These are phyloP conservation scores for bread wheat (Triticum aestivum) DNA, from an alignment of 176 grass and related monocot genomes.

Conservation along the genomic window DNA sequence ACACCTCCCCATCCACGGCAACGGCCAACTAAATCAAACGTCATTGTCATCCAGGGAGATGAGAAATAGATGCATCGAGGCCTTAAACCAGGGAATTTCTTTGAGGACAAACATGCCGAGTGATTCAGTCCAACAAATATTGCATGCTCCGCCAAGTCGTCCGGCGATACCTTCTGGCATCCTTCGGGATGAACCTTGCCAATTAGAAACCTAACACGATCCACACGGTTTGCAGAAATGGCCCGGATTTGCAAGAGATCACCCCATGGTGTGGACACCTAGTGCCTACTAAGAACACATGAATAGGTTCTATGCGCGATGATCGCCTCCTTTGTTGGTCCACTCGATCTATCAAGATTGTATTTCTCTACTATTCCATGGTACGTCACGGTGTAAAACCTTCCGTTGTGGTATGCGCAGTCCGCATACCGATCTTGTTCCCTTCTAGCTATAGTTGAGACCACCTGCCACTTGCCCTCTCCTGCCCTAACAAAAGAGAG, in stretches of 20 bases:
- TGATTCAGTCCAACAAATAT: constrained; percentile 24
- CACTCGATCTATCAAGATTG: background rate
- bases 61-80: constrained; percentile 15
- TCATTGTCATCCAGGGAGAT: background rate
- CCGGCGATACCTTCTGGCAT: background rate
- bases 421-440: background rate
- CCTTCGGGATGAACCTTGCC: background rate
- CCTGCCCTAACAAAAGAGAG: constrained; percentile 16
- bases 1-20: background rate
- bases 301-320: background rate
- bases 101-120: background rate
- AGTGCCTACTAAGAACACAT: background rate
- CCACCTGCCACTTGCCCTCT: background rate
- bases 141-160: background rate
- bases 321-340: background rate
- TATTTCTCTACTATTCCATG: constrained; percentile 6
- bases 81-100: background rate
- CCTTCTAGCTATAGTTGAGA: background rate
- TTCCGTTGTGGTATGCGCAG: background rate
- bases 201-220: background rate
- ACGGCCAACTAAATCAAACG: background rate
- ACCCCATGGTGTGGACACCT: background rate
- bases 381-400: background rate
- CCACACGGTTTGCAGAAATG: background rate
- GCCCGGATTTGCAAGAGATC: background rate